Percentiles rank a stretch among this genome's conserved stretches.
Conservation (phyloP, 768 basidiomycete species). For the Termitomyces sp. region DNA sequence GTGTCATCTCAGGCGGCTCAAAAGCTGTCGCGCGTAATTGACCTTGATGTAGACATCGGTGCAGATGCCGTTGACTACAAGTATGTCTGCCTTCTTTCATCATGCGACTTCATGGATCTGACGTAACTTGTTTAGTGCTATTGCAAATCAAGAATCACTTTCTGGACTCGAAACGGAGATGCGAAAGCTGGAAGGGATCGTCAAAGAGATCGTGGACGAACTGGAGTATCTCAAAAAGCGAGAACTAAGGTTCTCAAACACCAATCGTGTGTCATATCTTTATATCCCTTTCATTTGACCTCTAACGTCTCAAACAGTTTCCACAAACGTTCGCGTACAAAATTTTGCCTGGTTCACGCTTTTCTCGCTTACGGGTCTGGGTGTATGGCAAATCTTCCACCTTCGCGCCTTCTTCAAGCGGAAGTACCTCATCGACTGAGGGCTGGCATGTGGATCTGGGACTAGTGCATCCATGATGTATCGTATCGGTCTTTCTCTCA, state of each 20-base stretch:
- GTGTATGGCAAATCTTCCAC: constrained; percentile 94
- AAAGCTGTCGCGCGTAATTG: constrained; percentile 65
- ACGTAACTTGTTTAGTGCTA: constrained; percentile 60
- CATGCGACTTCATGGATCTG: neutral
- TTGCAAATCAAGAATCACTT: constrained; percentile 96
- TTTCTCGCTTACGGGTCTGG: constrained; percentile 70
- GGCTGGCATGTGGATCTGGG: neutral
- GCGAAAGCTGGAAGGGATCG: constrained; percentile 93
- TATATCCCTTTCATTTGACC: neutral
- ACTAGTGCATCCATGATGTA: neutral
- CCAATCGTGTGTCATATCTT: constrained; percentile 71
- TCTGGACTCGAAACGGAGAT: constrained; percentile 97
- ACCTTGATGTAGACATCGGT: constrained; percentile 96
- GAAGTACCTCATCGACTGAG: constrained; percentile 87
- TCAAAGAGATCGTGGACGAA: constrained; percentile 94
- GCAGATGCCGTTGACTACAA: constrained; percentile 99
- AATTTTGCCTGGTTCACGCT: constrained; percentile 92
- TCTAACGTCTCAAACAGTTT: constrained; percentile 49
- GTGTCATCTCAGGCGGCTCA: constrained; percentile 41
- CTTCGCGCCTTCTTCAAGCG: constrained; percentile 93
- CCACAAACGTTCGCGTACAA: constrained; percentile 88
- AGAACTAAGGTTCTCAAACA: constrained; percentile 84
- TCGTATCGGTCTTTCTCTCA: neutral
- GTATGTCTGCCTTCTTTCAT: constrained; percentile 33
- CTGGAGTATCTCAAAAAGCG: constrained; percentile 85